Evolutionary conservation across 371 early-diverging fungal species (phyloP), one percentile per base, ranked within the genome.

Genomic region (Saksenaea vasiformis): DNA sequence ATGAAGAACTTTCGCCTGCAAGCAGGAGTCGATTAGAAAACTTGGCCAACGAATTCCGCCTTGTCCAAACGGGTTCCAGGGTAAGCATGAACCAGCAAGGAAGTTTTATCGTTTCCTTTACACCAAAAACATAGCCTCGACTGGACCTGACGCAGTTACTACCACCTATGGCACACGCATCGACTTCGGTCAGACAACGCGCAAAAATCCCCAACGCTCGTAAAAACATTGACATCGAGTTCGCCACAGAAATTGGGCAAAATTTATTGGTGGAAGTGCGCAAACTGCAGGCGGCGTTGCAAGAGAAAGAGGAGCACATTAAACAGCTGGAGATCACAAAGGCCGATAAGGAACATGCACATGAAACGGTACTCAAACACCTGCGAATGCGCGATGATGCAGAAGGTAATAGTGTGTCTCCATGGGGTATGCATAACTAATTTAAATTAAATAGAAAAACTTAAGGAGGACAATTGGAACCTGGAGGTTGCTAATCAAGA

Each of bases 281-380:
- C 31, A 66, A 64, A 47, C 55, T 78, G 54, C 76, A 71, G 51
- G 66, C 57, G n/a, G 56, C 58, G 11, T 24, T 71, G 24, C 70
- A 72, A 65, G 77, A 80, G 66, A 74, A 84, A 31, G 88, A 88
- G 17, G 76, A 75, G 63, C 65, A 65, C 47, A 76, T 79, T 61
- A 74, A 81, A 64, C 79, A 80, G 53, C 74, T 83, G 15, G 85
- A 86, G 44, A 74, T 78, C 34, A 69, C 73, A 15, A 79, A 77
- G 47, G 74, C 67, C 17, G 85, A 85, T 41, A 71, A 73, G 37
- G 82, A 78, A 22, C 77, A 74, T n/a, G 75, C 74, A 34, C 67
- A 81, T 28, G 86, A 88, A 44, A 67, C 74, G 24, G 66, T 82
- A 44, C 70, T 70, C 31, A 78, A 77, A 41, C 78, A 82, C 41